Evolutionary conservation across 345 rosid species (phyloP).

Genomic region (Citrus inodora): DNA sequence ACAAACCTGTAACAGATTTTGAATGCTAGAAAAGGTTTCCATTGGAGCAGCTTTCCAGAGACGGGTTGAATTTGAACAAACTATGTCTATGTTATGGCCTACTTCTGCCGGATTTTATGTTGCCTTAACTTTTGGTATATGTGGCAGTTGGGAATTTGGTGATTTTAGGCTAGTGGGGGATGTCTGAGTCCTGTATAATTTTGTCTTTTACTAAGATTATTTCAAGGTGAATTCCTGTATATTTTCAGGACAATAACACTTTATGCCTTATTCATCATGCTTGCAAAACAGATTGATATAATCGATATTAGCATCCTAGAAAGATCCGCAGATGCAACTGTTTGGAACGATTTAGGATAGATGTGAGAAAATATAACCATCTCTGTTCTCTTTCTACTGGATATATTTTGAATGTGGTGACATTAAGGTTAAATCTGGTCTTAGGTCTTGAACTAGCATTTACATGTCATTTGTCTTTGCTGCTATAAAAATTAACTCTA

Average conservation of each 20-base stretch:
- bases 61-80: neutral
- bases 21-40: neutral
- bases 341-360: neutral
- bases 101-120: neutral
- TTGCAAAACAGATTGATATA: neutral
- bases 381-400: neutral
- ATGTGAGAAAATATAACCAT: neutral
- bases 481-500: neutral
- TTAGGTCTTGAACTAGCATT: constrained; percentile 1
- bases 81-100: neutral
- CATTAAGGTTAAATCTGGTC: neutral
- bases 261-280: neutral
- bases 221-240: neutral
- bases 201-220: neutral
- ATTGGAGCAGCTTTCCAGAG: neutral
- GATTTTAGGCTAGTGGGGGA: no score
- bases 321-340: neutral
- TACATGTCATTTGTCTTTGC: neutral
- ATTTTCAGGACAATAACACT: neutral
- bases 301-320: neutral
- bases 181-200: no score
- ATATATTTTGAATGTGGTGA: neutral
- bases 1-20: neutral
- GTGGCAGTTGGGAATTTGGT: neutral
- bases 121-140: neutral